Evolutionary conservation across 2,329 filamentous ascomycete species (phyloP).

Genomic region (Talaromyces sp.): DNA sequence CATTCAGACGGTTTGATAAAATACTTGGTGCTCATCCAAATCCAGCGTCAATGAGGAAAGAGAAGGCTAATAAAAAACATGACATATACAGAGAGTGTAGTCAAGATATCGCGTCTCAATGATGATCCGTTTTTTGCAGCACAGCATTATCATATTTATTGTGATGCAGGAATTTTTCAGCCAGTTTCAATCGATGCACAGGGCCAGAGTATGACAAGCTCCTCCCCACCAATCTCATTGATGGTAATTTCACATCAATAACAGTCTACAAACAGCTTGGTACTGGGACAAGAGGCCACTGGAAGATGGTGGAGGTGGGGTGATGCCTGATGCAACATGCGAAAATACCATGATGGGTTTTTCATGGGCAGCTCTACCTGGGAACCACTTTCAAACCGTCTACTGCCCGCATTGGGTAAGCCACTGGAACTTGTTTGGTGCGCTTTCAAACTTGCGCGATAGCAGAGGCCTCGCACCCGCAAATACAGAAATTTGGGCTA

Average conservation of each 20-base stretch:
- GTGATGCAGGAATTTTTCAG: neutral
- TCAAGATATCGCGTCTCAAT: neutral
- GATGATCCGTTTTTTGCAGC: neutral
- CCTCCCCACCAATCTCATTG: neutral
- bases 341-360: neutral
- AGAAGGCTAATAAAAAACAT: neutral
- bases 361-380: neutral
- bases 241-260: neutral
- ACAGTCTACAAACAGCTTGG: neutral
- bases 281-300: neutral
- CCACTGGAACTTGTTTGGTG: neutral
- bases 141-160: neutral
- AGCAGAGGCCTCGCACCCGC: neutral
- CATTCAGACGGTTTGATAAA: neutral
- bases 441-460: neutral
- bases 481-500: neutral
- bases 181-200: neutral
- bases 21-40: neutral
- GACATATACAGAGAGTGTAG: neutral
- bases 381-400: neutral
- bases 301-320: neutral
- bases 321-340: neutral
- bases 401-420: neutral
- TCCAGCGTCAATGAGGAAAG: neutral
- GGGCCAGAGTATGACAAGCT: neutral